Percentiles rank a stretch among this genome's conserved stretches.
Evolutionary conservation across 129 eudicot genomes (phyloP).

Genomic region (Ambrosia artemisiifolia): DNA sequence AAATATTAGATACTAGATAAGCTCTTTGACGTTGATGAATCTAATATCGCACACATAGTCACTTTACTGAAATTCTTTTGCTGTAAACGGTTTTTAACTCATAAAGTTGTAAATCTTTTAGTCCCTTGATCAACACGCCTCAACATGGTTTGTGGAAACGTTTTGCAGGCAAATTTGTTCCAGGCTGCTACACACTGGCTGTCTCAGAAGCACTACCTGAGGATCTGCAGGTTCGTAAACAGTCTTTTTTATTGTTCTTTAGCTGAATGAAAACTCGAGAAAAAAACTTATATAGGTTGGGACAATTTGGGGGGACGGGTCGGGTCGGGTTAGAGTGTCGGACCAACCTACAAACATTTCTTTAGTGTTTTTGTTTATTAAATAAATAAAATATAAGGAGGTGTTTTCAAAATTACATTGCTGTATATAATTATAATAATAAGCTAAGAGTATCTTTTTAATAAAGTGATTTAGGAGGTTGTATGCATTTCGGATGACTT

Average conservation of each 20-base stretch:
- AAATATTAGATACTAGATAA: background rate
- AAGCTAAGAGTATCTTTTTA: background rate
- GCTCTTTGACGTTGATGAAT: background rate
- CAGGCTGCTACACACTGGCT: constrained; percentile 93
- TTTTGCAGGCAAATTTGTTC: constrained; percentile 64
- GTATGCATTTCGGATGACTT: no score
- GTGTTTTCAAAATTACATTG: background rate
- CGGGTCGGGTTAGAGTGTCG: background rate
- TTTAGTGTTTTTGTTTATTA: background rate
- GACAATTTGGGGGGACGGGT: background rate
- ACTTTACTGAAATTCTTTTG: background rate
- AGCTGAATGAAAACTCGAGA: background rate
- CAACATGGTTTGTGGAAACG: background rate
- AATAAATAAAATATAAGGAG: background rate
- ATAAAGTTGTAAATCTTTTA: background rate
- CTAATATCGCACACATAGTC: background rate
- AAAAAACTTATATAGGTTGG: background rate
- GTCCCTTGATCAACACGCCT: background rate
- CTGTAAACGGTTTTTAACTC: background rate
- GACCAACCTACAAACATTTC: background rate
- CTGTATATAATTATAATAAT: background rate
- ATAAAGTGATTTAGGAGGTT: no score
- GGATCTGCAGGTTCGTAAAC: constrained; percentile 62
- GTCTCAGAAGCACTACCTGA: constrained; percentile 88
- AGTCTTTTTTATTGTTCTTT: background rate